Evolutionary conservation across 2,329 filamentous ascomycete genomes (phyloP), one percentile per base, ranked within the genome.

Genomic region (Gremmenia infestans): DNA sequence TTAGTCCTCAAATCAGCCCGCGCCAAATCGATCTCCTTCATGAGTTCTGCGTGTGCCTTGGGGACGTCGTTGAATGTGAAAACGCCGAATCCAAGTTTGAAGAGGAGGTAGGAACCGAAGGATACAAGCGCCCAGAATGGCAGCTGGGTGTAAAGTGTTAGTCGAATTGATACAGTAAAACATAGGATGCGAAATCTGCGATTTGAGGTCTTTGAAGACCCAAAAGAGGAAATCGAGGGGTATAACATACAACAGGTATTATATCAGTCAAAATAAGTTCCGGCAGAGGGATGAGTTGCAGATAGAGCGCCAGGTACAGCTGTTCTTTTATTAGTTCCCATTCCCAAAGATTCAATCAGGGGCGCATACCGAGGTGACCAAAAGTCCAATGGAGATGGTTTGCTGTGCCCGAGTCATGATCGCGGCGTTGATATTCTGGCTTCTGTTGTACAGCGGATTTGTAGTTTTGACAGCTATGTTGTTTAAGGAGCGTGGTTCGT

Each of bases 41-140:
- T 91, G 66, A 99, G 78, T 75, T 97, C 92, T 71, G 86, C 83
- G 74, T 97, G 88, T 52, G 94, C 94, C 60, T 90, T 82, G 53
- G 93, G 92, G 49, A 95, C 91, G 74, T 97, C 92, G 78, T 96
- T 94, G 81, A 99, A 99, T 55, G 91, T 96, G 71, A 96, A 80
- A 66, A 99, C 89, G 62, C 94, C 94, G 78, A 85, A 88, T 67
- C 94, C 94, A 60, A 99, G 87, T 67, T 91, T 90, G 77, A 88
- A 91, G 62, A 99, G 87, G 19, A 99, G 86, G 75, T 91, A 92
- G 60, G 92, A 88, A 73, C 92, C 94, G 70, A 97, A 92, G 22
- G 89, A 86, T 63, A 99, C 89, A 66, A 97, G 79, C 48, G 83
- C 85, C 89, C 93, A 99, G 78, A 97, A 89, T 55, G 94, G 94